phyloP scores from a whole-genome alignment of 208 protist species.

The Acanthamoeba quina region DNA sequence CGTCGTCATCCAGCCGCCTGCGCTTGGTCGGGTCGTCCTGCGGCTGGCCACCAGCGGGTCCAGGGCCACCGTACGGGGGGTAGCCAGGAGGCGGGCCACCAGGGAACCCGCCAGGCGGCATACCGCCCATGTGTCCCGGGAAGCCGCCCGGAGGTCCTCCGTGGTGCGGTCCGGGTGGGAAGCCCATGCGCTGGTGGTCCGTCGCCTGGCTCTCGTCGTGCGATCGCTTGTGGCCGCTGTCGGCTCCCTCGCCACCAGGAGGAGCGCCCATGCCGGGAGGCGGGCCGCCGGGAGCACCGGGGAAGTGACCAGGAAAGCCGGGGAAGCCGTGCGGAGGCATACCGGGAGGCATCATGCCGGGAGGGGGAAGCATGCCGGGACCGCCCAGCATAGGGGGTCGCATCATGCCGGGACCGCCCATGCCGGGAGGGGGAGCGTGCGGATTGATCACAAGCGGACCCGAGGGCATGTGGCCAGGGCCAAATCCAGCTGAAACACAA shows the following conservation, averaged over 20 bases:
- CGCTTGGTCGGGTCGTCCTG: constrained; percentile 6
- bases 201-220: constrained; percentile 17
- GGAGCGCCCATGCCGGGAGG: background rate
- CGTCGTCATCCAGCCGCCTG: background rate
- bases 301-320: constrained; percentile 18
- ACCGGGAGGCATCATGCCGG: background rate
- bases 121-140: background rate
- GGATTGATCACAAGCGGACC: constrained; percentile 60
- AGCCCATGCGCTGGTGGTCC: background rate
- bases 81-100: background rate
- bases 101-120: background rate
- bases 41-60: background rate
- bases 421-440: constrained; percentile 1
- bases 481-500: background rate
- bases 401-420: constrained; percentile 6
- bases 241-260: background rate
- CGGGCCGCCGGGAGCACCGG: background rate
- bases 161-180: background rate
- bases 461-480: constrained; percentile 9
- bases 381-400: constrained; percentile 11
- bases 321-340: constrained; percentile 15
- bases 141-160: background rate
- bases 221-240: constrained; percentile 23
- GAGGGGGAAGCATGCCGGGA: background rate
- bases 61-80: background rate